These are phyloP conservation scores for Solanum tacnaense DNA, from an alignment of 257 asterid species.

Conservation along the genomic window DNA sequence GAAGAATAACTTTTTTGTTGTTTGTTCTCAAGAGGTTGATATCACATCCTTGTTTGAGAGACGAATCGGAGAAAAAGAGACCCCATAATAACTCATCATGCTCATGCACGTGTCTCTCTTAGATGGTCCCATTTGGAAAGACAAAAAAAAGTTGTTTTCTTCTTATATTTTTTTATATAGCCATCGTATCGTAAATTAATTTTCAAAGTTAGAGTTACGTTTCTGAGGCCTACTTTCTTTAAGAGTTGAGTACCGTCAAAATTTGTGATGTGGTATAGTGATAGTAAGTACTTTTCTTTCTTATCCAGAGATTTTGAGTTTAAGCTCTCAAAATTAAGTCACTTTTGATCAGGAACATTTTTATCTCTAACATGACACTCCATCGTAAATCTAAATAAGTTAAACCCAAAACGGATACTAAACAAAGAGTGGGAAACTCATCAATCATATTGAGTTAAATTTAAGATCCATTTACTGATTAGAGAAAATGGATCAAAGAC, in stretches of 20 bases:
- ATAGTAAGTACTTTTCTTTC: not conserved
- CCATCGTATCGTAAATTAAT: not conserved
- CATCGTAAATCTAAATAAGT: accelerated
- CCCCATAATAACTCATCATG: not conserved
- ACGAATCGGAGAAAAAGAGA: not conserved
- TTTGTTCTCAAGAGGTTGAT: not conserved
- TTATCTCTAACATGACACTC: not conserved
- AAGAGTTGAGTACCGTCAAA: not conserved
- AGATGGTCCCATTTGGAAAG: not conserved
- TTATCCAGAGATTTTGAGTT: not conserved
- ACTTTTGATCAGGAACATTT: accelerated
- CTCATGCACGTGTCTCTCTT: not conserved
- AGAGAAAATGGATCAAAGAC: not conserved
- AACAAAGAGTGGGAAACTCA: not conserved
- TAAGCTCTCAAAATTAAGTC: not conserved
- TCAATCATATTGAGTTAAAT: not conserved
- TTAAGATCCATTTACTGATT: not conserved
- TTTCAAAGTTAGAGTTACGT: not conserved
- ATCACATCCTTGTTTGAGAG: not conserved
- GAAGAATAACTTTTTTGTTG: not conserved
- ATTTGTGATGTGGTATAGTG: not conserved
- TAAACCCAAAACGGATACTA: accelerated
- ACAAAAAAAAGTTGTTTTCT: not conserved
- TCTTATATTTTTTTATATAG: not conserved
- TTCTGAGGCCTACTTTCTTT: not conserved